These are phyloP conservation scores for Cenococcum geophilum DNA, from an alignment of 495 filamentous ascomycete species.

Conservation along the genomic window DNA sequence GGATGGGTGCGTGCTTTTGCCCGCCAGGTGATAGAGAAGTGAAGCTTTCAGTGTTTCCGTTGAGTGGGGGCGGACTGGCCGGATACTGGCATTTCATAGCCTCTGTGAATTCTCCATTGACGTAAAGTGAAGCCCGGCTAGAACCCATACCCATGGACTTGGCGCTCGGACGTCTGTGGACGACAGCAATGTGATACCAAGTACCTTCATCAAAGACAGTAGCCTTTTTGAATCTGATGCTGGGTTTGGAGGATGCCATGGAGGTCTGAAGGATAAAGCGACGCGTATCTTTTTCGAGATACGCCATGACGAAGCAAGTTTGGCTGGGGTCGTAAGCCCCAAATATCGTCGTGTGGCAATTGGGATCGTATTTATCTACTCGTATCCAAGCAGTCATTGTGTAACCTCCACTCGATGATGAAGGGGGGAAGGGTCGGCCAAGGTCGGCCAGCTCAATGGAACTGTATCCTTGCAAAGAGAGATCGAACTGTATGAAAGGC, in stretches of 20 bases:
- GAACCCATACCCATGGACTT: constrained; percentile 57
- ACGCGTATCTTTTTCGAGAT: constrained; percentile 88
- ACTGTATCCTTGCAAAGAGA: constrained; percentile 77
- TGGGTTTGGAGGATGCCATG: constrained; percentile 63
- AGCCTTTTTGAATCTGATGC: constrained; percentile 80
- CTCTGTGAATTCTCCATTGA: constrained; percentile 90
- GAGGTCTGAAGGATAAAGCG: constrained; percentile 97
- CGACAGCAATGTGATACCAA: constrained; percentile 91
- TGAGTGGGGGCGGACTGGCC: constrained; percentile 55
- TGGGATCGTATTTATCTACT: constrained; percentile 76
- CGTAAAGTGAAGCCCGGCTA: constrained; percentile 80
- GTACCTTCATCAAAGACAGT: constrained; percentile 60
- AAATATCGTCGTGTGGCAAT: constrained; percentile 88
- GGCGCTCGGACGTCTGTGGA: constrained; percentile 60
- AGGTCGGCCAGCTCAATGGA: constrained; percentile 83
- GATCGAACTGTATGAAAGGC: constrained; percentile 86
- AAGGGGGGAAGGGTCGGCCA: constrained; percentile 74
- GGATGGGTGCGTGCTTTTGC: constrained; percentile 50
- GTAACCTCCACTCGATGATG: constrained; percentile 67
- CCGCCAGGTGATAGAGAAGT: constrained; percentile 52
- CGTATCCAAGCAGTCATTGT: constrained; percentile 83
- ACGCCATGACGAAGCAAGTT: constrained; percentile 88
- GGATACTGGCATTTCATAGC: constrained; percentile 88
- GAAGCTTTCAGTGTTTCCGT: constrained; percentile 54
- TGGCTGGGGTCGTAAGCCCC: constrained; percentile 90